Evolutionary conservation across 305 asterid species (phyloP), one percentile per base, ranked within the genome.

Genomic region (Solanum hybrid): DNA sequence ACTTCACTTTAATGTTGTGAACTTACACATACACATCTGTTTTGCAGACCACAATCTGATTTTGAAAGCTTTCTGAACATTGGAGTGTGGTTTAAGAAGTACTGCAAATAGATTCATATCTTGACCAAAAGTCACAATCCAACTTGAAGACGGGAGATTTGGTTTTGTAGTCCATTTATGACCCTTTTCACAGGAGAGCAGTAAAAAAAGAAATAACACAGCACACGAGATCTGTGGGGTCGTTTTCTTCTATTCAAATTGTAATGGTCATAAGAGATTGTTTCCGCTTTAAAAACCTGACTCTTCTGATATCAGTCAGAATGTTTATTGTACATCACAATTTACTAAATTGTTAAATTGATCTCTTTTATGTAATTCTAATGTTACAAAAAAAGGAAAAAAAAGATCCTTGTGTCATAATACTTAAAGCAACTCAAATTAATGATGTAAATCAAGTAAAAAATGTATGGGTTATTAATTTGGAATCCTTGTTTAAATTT

Each of bases 41-140:
- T 66, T 91, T 93, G 94, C 96, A 94, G 98, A 60, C 97, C 97
- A 11, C 97, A 93, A 60, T 95, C 98, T 6, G 96, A 95, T 88
- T 95, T 94, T 15, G 98, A 95, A 88, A 95, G 99, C 96, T 96
- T 93, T 90, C 92, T 96, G n/a, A 93, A 94, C 26, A 94, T 95
- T 22, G 98, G 97, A 89, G 89, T 93, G 24, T 95, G 99, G 99
- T 94, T 96, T 94, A 95, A 90, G 87, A 95, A 95, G 93, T 88
- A 94, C 71, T 95, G 98, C 92, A 92, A 84, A 90, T 93, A 93
- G 92, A 69, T 22, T 13, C 75, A 22, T 0, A 19, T 56, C 87
- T 29, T 15, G 1, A 17, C 27, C 38, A 1, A 34, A 29, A 78
- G 32, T 22, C 85, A 78, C 19, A 78, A 36, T 35, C 85, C 56